Evolutionary conservation across 108 stramenopile genomes (phyloP), one percentile per base, ranked within the genome.

Genomic region (Parietichytrium sp.): DNA sequence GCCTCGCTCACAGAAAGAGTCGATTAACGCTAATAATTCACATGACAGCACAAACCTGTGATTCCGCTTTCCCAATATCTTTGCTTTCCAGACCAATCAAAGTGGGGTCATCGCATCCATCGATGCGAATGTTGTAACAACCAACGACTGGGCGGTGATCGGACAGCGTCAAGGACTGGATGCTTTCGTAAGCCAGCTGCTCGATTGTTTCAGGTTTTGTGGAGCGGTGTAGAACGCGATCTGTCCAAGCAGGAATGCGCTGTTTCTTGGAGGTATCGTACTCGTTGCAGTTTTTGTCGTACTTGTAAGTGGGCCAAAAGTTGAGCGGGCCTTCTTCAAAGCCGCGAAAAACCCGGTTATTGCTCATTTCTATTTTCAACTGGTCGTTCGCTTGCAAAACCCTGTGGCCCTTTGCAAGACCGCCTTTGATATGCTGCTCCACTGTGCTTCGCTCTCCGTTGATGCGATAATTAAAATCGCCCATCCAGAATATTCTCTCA

Each of bases 331-430:
- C 87, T 51, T 91, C 91, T 30, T 26, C 25, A 27, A 89, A 88
- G 3, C 79, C 85, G 42, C 31, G 54, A 54, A 90, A 89, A 13
- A 83, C 88, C 4, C 42, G 52, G 25, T 86, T 81, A 48, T 53
- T 81, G 52, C 49, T 53, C 85, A 89, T 87, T 33, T 85, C 84
- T 55, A 84, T 79, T 15, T 78, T 85, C 16, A 93, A 84, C 77
- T 93, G 91, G 52, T 93, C 93, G 54, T 91, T 91, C 49, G 82
- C 82, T 27, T 91, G 42, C 23, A 93, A 55, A 20, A 87, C 89
- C 52, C 80, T 89, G 79, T 92, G 91, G 90, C 90, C 87, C 10
- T 84, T 84, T 55, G 77, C 53, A 47, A 50, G 80, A 16, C 91
- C 54, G 81, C 87, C 83, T 0, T 31, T 1, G 20, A 72, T 31